Conservation (phyloP, 2,329 filamentous ascomycete genomes). For the Chalara sp. region DNA sequence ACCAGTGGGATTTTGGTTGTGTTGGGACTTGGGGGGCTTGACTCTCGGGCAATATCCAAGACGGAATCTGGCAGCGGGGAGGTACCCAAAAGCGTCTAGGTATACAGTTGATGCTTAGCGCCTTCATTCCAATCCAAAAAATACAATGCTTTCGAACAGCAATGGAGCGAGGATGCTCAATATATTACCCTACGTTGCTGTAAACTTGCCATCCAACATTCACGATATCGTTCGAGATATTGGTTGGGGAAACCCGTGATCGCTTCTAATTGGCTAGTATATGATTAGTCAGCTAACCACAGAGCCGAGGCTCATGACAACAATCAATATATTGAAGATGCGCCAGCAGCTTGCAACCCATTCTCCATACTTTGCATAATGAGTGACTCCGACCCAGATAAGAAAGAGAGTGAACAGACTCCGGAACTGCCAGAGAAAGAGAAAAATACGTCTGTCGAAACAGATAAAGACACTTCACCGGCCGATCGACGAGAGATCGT, state of each 20-base stretch:
- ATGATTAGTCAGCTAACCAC: not conserved
- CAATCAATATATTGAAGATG: too few species aligned
- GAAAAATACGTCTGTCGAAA: constrained; percentile 1
- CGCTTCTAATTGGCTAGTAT: not conserved
- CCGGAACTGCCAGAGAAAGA: constrained; percentile 12
- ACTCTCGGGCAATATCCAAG: not conserved
- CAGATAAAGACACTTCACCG: constrained; percentile 3
- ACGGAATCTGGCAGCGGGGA: not conserved
- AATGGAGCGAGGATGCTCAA: too few species aligned
- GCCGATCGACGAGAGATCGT: constrained; percentile 31
- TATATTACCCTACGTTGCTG: too few species aligned
- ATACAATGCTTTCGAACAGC: too few species aligned
- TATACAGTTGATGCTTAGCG: too few species aligned
- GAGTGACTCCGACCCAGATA: constrained; percentile 20
- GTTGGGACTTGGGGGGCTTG: too few species aligned
- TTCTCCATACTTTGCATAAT: constrained; percentile 9
- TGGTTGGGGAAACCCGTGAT: too few species aligned
- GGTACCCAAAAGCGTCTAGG: not conserved
- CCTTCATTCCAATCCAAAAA: too few species aligned
- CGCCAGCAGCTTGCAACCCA: too few species aligned
- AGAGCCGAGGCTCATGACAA: constrained; percentile 4
- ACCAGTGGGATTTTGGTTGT: too few species aligned
- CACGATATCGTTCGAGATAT: too few species aligned
- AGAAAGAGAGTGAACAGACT: constrained; percentile 4
- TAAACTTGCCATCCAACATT: too few species aligned